phyloP scores from a whole-genome alignment of 805 yeast genomes.

The Candida lessepsii region DNA sequence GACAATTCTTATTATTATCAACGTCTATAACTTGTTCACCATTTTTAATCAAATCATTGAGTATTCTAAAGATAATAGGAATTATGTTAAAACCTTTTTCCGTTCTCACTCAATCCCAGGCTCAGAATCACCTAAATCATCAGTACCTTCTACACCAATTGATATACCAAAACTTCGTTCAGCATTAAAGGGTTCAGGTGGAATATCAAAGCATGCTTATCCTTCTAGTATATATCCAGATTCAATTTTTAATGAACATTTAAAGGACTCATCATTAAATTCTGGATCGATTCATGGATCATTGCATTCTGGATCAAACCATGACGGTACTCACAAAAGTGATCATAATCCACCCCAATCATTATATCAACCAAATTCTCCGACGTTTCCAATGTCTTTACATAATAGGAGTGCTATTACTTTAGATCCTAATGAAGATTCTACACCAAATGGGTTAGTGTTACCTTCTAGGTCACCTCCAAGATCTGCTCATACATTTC shows the following conservation, averaged over 20 bases:
- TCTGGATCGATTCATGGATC: too few relatives aligned
- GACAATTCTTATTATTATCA: neutral
- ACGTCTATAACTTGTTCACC: neutral
- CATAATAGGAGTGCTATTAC: neutral
- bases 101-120: neutral
- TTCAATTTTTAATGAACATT: constrained; percentile 2
- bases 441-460: too few relatives aligned
- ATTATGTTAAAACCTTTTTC: neutral
- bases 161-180: neutral
- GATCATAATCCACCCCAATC: too few relatives aligned
- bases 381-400: neutral
- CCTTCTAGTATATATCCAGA: constrained; percentile 3
- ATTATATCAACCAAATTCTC: too few relatives aligned
- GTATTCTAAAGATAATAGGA: neutral
- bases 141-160: neutral
- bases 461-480: too few relatives aligned
- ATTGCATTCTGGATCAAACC: too few relatives aligned
- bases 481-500: too few relatives aligned
- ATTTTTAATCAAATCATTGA: neutral
- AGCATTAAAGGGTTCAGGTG: neutral
- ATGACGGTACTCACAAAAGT: too few relatives aligned
- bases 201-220: neutral
- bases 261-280: neutral
- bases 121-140: neutral
- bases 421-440: neutral